phyloP scores from a whole-genome alignment of 2,329 filamentous ascomycete species.

The Xylaria sp. region DNA sequence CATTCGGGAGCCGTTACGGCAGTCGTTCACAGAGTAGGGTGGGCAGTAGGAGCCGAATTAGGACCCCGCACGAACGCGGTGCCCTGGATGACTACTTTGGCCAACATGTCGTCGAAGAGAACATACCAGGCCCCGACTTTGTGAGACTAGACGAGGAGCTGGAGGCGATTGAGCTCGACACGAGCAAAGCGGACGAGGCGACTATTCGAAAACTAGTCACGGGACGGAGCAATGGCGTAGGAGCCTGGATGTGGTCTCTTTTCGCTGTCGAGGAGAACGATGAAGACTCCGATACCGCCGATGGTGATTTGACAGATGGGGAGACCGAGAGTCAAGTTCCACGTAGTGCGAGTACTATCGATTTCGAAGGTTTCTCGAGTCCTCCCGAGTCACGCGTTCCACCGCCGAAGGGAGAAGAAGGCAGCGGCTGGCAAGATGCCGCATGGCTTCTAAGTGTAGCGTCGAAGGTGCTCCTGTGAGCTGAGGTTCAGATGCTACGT shows the following conservation, averaged over 20 bases:
- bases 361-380: constrained; percentile 48
- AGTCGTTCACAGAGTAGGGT: constrained; percentile 55
- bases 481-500: neutral
- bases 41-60: constrained; percentile 50
- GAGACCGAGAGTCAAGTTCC: constrained; percentile 45
- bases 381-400: constrained; percentile 53
- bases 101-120: constrained; percentile 34
- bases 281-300: constrained; percentile 52
- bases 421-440: constrained; percentile 68
- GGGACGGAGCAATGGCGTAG: constrained; percentile 56
- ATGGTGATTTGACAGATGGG: constrained; percentile 45
- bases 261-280: constrained; percentile 68
- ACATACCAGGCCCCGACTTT: constrained; percentile 63
- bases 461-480: constrained; percentile 63
- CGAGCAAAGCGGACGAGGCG: constrained; percentile 62
- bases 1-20: constrained; percentile 52
- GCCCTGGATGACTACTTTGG: constrained; percentile 52
- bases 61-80: constrained; percentile 52
- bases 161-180: constrained; percentile 59
- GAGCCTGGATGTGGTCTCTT: constrained; percentile 68
- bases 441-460: constrained; percentile 72
- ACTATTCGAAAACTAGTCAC: constrained; percentile 62
- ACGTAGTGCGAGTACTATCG: constrained; percentile 47
- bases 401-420: constrained; percentile 59
- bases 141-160: constrained; percentile 66